Evolutionary conservation across 495 filamentous ascomycete genomes (phyloP).

Genomic region (Podospora bellae-mahoneyi): DNA sequence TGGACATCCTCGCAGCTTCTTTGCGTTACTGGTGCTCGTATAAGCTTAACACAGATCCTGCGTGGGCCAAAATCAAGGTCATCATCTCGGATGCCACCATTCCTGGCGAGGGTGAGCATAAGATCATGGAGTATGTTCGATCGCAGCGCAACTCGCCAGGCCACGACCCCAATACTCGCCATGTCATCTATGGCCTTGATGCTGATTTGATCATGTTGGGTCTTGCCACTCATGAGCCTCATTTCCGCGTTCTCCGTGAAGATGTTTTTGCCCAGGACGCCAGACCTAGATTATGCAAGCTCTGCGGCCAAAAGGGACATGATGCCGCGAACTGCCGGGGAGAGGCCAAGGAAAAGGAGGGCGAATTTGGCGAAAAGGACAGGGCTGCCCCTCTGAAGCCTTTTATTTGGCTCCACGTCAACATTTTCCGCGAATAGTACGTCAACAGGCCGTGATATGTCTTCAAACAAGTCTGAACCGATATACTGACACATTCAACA

Average conservation of each 20-base stretch:
- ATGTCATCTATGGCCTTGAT: conserved; percentile 94
- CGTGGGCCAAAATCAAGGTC: conserved; percentile 95
- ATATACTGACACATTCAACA: background rate
- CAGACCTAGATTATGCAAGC: conserved; percentile 71
- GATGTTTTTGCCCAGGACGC: conserved; percentile 92
- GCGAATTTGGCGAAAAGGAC: conserved; percentile 82
- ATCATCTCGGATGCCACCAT: conserved; percentile 98
- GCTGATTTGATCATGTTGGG: conserved; percentile 99
- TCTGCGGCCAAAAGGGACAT: conserved; percentile 91
- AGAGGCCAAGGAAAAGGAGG: conserved; percentile 76
- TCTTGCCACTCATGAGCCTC: conserved; percentile 92
- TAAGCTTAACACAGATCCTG: conserved; percentile 94
- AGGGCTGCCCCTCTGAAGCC: conserved; percentile 68
- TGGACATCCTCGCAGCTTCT: conserved; percentile 91
- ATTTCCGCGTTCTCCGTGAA: conserved; percentile 95
- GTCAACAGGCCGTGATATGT: background rate
- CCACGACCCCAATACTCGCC: conserved; percentile 93
- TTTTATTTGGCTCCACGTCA: conserved; percentile 97
- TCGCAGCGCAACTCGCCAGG: conserved; percentile 86
- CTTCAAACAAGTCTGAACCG: background rate
- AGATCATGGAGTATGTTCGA: conserved; percentile 98
- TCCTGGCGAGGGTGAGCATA: conserved; percentile 97
- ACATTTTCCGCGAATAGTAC: conserved; percentile 79
- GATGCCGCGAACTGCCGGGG: conserved; percentile 79
- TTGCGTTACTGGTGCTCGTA: conserved; percentile 94